Evolutionary conservation across 129 eudicot species (phyloP), one percentile per base, ranked within the genome.

Genomic region (Ambrosia trifida): DNA sequence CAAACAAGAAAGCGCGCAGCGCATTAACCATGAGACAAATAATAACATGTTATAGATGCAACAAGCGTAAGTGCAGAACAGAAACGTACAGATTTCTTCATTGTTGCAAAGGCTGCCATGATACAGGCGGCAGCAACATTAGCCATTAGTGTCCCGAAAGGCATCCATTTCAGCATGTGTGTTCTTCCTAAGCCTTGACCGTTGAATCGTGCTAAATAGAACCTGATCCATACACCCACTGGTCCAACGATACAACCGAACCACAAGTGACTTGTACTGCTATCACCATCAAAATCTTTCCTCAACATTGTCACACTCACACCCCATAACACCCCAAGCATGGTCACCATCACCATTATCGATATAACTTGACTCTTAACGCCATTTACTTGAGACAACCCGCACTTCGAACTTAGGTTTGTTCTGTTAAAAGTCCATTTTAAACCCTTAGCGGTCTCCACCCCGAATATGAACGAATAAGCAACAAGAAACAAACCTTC

Each of bases 241-340:
- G 99, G 97, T 40, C 93, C 96, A 17, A 95, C 89, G 30, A 95
- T 47, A 81, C 97, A 90, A 32, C 86, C 99, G 50, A 95, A 74
- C 94, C 91, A 88, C 75, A 95, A 81, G 54, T 80, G 80, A 47
- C 94, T 89, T 56, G 72, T 80, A 47, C 75, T 72, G 19, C 78
- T 73, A 32, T 90, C 91, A 40, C 72, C 59, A 14, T 80, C 44
- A 50, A 95, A 88, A n/a, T 84, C 87, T 58, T 71, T 81, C 40
- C 17, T 69, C 67, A 78, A 87, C 36, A 90, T 69, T 44, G 47
- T 68, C 13, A 73, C 81, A 72, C 95, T 87, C 40, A 79, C 28
- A 41, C 81, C 81, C 97, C 86, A 88, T 60, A 95, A 64, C 16
- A 78, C 20, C 66, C 75, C 89, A 36, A 88, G 82, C 61, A 82